Evolutionary conservation across 2,329 filamentous ascomycete genomes (phyloP), one percentile per base, ranked within the genome.

Genomic region (Fusarium kyushuense): DNA sequence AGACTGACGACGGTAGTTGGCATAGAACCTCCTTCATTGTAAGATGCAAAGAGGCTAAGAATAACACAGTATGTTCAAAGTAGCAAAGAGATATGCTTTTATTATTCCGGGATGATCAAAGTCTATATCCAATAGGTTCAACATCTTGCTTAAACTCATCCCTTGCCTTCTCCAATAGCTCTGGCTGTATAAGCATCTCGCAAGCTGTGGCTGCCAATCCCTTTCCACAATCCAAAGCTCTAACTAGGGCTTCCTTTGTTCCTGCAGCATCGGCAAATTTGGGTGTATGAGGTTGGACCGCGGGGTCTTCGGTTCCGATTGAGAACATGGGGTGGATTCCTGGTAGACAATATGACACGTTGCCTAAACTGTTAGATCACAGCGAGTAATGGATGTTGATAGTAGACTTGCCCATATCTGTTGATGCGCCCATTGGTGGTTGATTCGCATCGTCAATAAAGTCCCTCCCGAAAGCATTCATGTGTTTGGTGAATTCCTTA

Each of bases 251-350:
- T 9, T 58, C 54, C 21, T 49, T 54, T 19, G 67, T 72, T 0
- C 65, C 62, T 8, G 70, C 70, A 14, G 67, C 70, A 0, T 52
- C 55, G 1, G 70, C 65, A 16, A 72, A 72, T 6, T 61, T 38
- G 2, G 70, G 59, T 0, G 70, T 72, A 19, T 72, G 70, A 3
- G 70, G 70, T 17, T 72, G 70, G 1, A 71, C 12, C 0, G 47
- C 25, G 3, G 65, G 70, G 14, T 72, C 70, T 8, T 65, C 51
- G 0, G 65, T 72, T 11, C 70, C 70, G 3, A 72, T 49, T 3
- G 56, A 43, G n/a, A 72, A 72, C 67, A 72, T 67, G 27, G 70
- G 70, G 33, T 72, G 70, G 11, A 72, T 73, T 1, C 70, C 70
- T 2, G 70, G 70, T 2, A 72, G 25, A 14, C 32, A 54, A 21